Base-by-base conservation (phyloP, 169 alveolate species). In the Eimeria mitis region DNA sequence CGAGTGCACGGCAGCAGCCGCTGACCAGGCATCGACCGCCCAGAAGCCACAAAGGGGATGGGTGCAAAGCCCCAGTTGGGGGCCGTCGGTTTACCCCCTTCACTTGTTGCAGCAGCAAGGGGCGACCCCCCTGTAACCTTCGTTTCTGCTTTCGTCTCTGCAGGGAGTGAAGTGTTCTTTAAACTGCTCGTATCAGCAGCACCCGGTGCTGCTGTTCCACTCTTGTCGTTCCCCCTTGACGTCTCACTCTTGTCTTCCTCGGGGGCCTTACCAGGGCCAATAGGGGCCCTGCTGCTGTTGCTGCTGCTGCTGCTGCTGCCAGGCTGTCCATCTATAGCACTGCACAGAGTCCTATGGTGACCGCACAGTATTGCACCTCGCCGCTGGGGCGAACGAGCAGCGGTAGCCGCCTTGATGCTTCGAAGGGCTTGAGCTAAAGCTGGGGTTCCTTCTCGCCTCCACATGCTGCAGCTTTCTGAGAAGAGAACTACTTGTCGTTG, bases 11-110 rank as follows among this genome's bases (percentile, higher is more conserved):
- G 96, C 79, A 95, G 96, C 71, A 97, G 95, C 75, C 95, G 89
- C 91, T 97, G 98, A 68, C 98, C 97, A 61, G 98, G 97, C 95
- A 95, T 95, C 76, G 96, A 34, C 68, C 95, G 95, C 76, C 95
- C 95, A 0, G 68, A 56, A 6, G 95, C 96, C 25, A 61, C 61
- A 65, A 89, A 95, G 31, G 95, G 96, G 56, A 95, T 89, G 75
- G 96, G 84, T 8, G 94, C 68, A 59, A 92, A 49, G 23, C 83
- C 68, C 84, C 76, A 71, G 28, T 75, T 25, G 11, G 59, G 70
- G 49, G 91, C 85, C 11, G 91, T 75, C 6, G 87, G 61, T 13
- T 59, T 31, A 23, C 34, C 44, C 34, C 61, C 83, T 61, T 9
- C 79, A 59, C 25, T 25, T 34, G 37, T 61, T 40, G 79, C 63